Base-by-base conservation (phyloP, 257 asterid genomes). In the Solanum gracilifrons region DNA sequence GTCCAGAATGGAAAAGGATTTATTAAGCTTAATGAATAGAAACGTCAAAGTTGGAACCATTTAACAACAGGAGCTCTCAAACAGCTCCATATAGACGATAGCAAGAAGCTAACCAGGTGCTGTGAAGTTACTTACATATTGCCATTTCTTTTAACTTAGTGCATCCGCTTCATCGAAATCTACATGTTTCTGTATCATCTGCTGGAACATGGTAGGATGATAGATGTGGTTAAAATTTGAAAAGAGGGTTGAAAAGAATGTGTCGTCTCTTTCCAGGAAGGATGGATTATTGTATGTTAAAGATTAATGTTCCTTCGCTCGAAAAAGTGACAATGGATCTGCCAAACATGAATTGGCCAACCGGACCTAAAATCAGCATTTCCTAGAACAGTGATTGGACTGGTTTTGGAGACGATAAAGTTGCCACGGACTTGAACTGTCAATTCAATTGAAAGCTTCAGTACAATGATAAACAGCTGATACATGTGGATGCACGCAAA, bases 341-440 rank as follows among this genome's bases (percentile, higher is more conserved):
- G 73, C 29, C 48, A 43, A 46, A 46, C 76, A 46, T 25, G 85
- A 39, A 21, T 90, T 80, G 82, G 87, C 88, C 88, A 82, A 48
- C 88, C 7, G 86, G 84, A 90, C 62, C 86, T 90, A 73, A 75
- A 74, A 51, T 77, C 89, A 39, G 90, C 89, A 82, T 87, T 32
- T 86, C 89, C 90, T 87, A 83, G 93, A 97, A 97, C 86, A 94
- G 90, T 35, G 96, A 89, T 71, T 91, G 89, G 51, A 92, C 93
- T 23, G 94, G 90, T 75, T 92, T 88, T 7, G 90, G 82, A 20
- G 96, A 89, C 31, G 90, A 85, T 77, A 95, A 92, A 84, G 91
- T 90, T 79, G 98, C 95, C 88, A 97, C 99, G 8, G 92, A 84
- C 93, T 93, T 95, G 93, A 95, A 93, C 99, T 97, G 99, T 87